Evolutionary conservation across 2,329 filamentous ascomycete genomes (phyloP).

Genomic region (Colletotrichum tropicale): DNA sequence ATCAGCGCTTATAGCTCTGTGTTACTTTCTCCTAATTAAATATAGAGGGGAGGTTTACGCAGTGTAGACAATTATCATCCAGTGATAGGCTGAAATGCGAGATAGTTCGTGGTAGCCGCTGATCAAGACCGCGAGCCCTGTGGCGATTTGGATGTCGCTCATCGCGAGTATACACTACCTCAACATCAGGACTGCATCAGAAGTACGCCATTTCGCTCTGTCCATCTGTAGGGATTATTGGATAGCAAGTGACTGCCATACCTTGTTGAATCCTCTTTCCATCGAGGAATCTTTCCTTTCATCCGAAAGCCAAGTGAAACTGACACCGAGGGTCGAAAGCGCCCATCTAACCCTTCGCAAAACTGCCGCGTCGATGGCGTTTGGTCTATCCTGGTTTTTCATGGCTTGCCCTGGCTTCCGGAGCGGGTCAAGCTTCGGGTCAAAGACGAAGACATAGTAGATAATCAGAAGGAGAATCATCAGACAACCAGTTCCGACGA

Average conservation of each 20-base stretch:
- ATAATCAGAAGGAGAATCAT: background rate
- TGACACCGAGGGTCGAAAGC: background rate
- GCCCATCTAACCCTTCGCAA: background rate
- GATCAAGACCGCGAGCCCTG: background rate
- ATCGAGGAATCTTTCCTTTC: rapidly evolving
- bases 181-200: background rate
- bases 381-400: background rate
- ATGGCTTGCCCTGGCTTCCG: background rate
- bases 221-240: rapidly evolving
- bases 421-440: background rate
- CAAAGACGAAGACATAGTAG: background rate
- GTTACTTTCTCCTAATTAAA: rapidly evolving
- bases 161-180: background rate
- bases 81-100: background rate
- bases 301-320: background rate
- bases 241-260: rapidly evolving
- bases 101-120: background rate
- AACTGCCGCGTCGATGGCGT: rapidly evolving
- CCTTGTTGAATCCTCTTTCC: background rate
- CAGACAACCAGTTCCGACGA: background rate
- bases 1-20: background rate
- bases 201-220: background rate
- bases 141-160: background rate
- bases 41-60: rapidly evolving
- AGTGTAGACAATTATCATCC: background rate